Base-by-base conservation (phyloP, 2,329 filamentous ascomycete genomes). In the Ophiostoma pallidulum region DNA sequence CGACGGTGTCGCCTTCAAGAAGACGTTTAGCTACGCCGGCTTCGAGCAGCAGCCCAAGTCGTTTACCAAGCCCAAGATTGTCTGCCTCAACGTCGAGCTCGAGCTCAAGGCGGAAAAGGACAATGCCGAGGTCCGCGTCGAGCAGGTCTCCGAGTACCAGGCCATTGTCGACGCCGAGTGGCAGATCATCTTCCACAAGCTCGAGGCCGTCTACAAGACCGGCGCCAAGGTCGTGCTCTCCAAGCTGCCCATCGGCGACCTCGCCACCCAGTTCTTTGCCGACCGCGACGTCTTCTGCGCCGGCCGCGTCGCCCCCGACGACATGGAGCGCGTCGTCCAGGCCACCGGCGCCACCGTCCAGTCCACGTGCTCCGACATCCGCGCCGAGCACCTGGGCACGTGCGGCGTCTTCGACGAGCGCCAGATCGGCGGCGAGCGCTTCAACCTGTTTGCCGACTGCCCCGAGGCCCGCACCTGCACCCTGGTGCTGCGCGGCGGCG, bases 161-260 rank as follows among this genome's bases (percentile, higher is more conserved):
- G 92, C 92, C 54, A 96, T 98, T 58, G 92, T 98, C 63, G 92
- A 98, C 62, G 92, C 92, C 26, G 92, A 98, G 69, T 98, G 92
- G 92, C 89, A 96, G 69, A 98, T 98, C 64, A 98, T 98, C 67
- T 97, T 84, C 80, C 91, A 96, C 75, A 98, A 98, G 77, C 86
- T 98, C 65, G 92, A 98, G 72, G 87, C 91, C 41, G 72, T 95
- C 46, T 79, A 91, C 76, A 82, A 91, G 69, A 96, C 91, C 6
- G 92, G 92, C 47, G 92, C 92, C 55, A 95, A 96, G 78, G 89
- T 98, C 44, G 89, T 98, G 36, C 81, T 98, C 49, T 95, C 88
- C 70, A 97, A 96, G 71, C 76, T 97, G 53, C 92, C 92, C 35
- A 97, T 98, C 61, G 92, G 92, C 62, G 92, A 98, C 72, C 72